These are phyloP conservation scores for Vitis rotundifolia DNA, from an alignment of 164 flowering plant genomes.

Conservation along the genomic window DNA sequence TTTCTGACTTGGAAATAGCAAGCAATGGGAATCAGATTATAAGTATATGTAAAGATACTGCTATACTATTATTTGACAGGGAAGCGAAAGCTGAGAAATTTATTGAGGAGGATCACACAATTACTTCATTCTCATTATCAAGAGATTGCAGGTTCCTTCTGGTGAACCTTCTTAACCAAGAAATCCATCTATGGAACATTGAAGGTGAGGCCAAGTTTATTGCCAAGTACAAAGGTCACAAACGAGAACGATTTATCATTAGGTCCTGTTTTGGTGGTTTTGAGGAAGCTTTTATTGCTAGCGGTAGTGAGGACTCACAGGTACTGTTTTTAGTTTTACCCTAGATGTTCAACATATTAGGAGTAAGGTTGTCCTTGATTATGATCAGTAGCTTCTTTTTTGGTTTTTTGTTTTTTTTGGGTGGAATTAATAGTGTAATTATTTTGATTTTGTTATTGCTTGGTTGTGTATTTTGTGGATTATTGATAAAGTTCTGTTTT, in stretches of 20 bases:
- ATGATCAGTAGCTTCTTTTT: neutral
- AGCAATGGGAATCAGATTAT: slow-evolving; percentile 69
- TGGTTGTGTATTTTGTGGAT: too few relatives aligned
- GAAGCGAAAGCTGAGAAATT: slow-evolving; percentile 53
- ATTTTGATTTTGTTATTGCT: too few relatives aligned
- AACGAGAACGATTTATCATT: slow-evolving; percentile 62
- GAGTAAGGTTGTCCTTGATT: too few relatives aligned
- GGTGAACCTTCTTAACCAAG: slow-evolving; percentile 69
- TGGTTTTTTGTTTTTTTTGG: neutral
- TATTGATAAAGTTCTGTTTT: too few relatives aligned
- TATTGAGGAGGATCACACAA: slow-evolving; percentile 58
- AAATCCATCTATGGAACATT: slow-evolving; percentile 80
- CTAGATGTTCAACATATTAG: too few relatives aligned
- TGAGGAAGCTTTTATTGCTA: slow-evolving; percentile 74
- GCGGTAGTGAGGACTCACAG: slow-evolving; percentile 95
- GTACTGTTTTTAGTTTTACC: slow-evolving; percentile 26
- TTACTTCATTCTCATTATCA: slow-evolving; percentile 75
- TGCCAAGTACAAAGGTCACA: slow-evolving; percentile 71
- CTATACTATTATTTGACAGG: slow-evolving; percentile 52
- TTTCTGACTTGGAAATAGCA: slow-evolving; percentile 74
- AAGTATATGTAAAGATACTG: slow-evolving; percentile 55
- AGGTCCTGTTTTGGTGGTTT: slow-evolving; percentile 87
- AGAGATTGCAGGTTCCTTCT: slow-evolving; percentile 46
- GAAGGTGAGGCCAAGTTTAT: slow-evolving; percentile 49
- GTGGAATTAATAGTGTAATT: too few relatives aligned